Conservation (phyloP, 2,329 filamentous ascomycete species). For the Cercospora berteroae region DNA sequence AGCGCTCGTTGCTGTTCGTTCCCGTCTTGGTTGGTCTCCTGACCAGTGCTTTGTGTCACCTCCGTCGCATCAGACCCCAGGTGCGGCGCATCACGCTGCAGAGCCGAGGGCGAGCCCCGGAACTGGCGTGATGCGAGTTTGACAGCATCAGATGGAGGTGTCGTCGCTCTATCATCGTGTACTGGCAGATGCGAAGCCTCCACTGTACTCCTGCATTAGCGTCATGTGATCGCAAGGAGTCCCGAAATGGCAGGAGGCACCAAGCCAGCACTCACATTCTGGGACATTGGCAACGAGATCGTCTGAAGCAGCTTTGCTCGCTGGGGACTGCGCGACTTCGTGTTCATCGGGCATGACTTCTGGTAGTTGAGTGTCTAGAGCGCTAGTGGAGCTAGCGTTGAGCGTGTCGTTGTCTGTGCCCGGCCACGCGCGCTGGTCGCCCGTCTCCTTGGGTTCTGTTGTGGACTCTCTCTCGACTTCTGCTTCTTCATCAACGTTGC, state of each 20-base stretch:
- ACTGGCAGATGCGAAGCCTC: constrained; percentile 25
- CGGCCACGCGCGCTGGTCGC: constrained; percentile 34
- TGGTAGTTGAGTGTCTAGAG: constrained; percentile 1
- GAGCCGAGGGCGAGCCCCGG: neutral
- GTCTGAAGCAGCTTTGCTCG: constrained; percentile 22
- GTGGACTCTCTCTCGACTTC: constrained; percentile 30
- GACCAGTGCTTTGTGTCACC: neutral
- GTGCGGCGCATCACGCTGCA: constrained; percentile 1
- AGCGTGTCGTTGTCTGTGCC: constrained; percentile 29
- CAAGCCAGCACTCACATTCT: constrained; percentile 19
- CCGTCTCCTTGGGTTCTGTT: constrained; percentile 37
- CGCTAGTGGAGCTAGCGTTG: constrained; percentile 15
- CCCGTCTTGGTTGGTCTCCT: neutral
- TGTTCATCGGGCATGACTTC: constrained; percentile 24
- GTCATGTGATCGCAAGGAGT: constrained; percentile 24
- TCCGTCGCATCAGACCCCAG: neutral
- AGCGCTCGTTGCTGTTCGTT: neutral
- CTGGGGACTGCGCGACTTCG: constrained; percentile 21
- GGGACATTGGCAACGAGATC: constrained; percentile 22
- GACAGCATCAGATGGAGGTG: constrained; percentile 21
- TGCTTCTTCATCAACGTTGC: constrained; percentile 22
- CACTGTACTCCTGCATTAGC: constrained; percentile 31
- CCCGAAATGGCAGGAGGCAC: constrained; percentile 5
- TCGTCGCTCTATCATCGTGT: constrained; percentile 23
- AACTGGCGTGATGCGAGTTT: constrained; percentile 15